These are phyloP conservation scores for Phyllachora maydis DNA, from an alignment of 2,329 filamentous ascomycete species.

Conservation along the genomic window DNA sequence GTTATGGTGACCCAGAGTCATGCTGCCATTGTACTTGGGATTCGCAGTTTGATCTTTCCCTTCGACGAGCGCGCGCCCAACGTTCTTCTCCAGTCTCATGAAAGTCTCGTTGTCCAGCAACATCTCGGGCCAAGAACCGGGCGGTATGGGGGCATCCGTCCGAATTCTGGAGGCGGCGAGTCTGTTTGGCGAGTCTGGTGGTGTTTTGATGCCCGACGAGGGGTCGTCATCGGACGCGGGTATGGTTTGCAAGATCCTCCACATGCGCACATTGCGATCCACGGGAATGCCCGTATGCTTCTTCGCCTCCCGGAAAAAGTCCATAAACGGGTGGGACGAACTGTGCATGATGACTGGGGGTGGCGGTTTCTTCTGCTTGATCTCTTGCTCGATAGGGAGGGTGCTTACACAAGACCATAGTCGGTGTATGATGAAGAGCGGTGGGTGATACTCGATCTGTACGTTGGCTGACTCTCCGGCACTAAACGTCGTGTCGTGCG, in stretches of 20 bases:
- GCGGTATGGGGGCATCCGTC: slow-evolving; percentile 3
- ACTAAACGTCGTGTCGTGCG: slow-evolving; percentile 52
- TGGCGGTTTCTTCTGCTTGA: slow-evolving; percentile 38
- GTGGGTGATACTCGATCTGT: slow-evolving; percentile 67
- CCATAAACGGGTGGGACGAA: slow-evolving; percentile 44
- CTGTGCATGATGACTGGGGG: slow-evolving; percentile 52
- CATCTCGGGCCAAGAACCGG: slow-evolving; percentile 20
- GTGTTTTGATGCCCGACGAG: slow-evolving; percentile 17
- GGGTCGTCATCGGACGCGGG: slow-evolving; percentile 13
- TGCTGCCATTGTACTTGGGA: slow-evolving; percentile 55
- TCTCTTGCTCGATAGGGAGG: slow-evolving; percentile 30
- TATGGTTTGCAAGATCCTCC: slow-evolving; percentile 36
- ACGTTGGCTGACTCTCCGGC: slow-evolving; percentile 39
- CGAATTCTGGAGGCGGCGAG: slow-evolving; percentile 4
- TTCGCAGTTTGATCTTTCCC: slow-evolving; percentile 52
- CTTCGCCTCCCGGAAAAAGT: slow-evolving; percentile 63
- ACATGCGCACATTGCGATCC: slow-evolving; percentile 57
- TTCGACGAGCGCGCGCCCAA: slow-evolving; percentile 41
- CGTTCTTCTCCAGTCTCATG: slow-evolving; percentile 35
- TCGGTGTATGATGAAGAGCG: slow-evolving; percentile 68
- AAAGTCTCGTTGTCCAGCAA: slow-evolving; percentile 44
- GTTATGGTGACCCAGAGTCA: slow-evolving; percentile 42
- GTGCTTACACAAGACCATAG: slow-evolving; percentile 42
- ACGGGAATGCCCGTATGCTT: slow-evolving; percentile 42
- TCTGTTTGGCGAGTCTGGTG: slow-evolving; percentile 8